Base-by-base conservation (phyloP, 345 rosid species). In the Pugionium cornutum region DNA sequence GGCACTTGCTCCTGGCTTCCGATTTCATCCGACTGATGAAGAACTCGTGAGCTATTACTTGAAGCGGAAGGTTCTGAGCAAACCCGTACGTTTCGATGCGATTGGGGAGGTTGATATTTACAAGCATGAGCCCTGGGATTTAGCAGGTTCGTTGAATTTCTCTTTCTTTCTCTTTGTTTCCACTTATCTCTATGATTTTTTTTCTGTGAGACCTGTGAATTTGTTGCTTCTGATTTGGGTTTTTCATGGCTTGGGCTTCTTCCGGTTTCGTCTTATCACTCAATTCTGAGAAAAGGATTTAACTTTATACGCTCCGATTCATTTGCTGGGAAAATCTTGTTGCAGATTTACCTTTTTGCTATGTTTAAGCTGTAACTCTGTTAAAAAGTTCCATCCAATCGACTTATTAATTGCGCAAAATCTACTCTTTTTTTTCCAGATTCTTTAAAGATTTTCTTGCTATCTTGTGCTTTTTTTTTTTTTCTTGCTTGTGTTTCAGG, bases 1-100 rank as follows among this genome's bases (percentile, higher is more conserved):
- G 7, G 82, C 96, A 2, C 81, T 89, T 76, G 98, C 96, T 36
- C 98, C 98, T 29, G 97, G 97, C 29, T 91, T 88, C 59, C 82
- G 97, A 74, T 89, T 18, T 18, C 18, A 18, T 89, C 42, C 83
- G 0, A 89, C 96, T 2, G 98, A 86, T n/a, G 97, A 92, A 67
- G 97, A 92, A 65, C 80, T 89, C 18, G 88, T 86, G 7, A 81
- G 83, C 52, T 89, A 89, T 74, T 89, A 87, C 85, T 81, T 92
- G 79, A 92, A 87, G 77, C 75, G 95, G 62, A 89, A 89, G 91
- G 86, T 89, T 76, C 68, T 68, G 3, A 76, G 76, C 11, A 88
- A 81, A 52, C 83, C 90, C 10, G 84, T 89, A n/a, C 85, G 85
- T 57, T 88, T 83, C 71, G 82, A 85, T 9, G 86, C 82, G 52